A percentile compares a stretch with the other conserved stretches of the same genome.
Conservation (phyloP, 1,284 basidiomycete species). For the Cryptococcus hybrid region DNA sequence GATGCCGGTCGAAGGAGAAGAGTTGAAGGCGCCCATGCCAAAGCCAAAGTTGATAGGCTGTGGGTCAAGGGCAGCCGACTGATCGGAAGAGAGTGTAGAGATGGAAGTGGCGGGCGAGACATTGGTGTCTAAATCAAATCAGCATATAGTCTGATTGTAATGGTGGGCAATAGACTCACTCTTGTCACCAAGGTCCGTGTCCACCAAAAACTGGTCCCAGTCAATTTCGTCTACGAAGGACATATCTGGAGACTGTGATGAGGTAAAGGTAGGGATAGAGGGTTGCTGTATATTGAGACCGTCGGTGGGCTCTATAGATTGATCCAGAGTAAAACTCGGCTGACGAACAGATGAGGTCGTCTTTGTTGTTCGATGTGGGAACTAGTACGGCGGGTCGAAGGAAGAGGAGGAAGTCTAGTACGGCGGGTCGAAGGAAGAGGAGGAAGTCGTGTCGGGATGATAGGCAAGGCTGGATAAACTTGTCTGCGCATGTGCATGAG, state of each 20-base stretch:
- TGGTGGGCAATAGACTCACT: background rate
- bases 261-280: background rate
- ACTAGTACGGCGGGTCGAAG: conserved; percentile 13
- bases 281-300: background rate
- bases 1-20: conserved; percentile 22
- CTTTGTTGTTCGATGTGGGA: conserved; percentile 11
- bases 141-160: background rate
- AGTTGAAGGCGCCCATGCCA: conserved; percentile 7
- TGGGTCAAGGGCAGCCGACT: conserved; percentile 33
- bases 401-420: conserved; percentile 13
- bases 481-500: background rate
- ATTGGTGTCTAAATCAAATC: background rate
- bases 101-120: conserved; percentile 9
- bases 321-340: conserved; percentile 19
- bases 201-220: conserved; percentile 34
- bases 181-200: conserved; percentile 20
- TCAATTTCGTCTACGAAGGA: conserved; percentile 21
- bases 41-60: conserved; percentile 25
- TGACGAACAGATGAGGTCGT: conserved; percentile 8
- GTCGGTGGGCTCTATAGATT: conserved; percentile 4
- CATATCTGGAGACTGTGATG: conserved; percentile 1
- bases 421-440: conserved; percentile 15
- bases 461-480: background rate
- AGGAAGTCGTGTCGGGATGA: conserved; percentile 15
- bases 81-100: conserved; percentile 28